These are phyloP conservation scores for Pachyrhizus erosus DNA, from an alignment of 306 rosid genomes.

Conservation along the genomic window DNA sequence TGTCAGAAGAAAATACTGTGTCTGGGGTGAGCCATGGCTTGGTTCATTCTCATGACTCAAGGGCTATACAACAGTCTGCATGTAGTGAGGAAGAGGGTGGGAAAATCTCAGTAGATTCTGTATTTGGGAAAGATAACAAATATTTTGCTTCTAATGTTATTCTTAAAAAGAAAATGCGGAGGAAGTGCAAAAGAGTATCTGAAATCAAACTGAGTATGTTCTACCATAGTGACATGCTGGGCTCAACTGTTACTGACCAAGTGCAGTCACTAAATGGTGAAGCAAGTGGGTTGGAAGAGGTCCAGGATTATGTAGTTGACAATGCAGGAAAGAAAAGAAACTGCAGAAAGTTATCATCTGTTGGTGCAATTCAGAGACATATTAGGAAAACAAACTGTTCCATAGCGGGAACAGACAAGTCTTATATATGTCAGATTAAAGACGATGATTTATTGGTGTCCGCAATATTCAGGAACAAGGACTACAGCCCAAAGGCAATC, in stretches of 20 bases:
- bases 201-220: slow-evolving; percentile 67
- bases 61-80: slow-evolving; percentile 45
- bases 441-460: slow-evolving; percentile 94
- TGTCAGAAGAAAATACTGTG: slow-evolving; percentile 48
- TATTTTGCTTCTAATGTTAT: slow-evolving; percentile 52
- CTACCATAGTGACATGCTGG: slow-evolving; percentile 48
- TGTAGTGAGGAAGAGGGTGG: slow-evolving; percentile 49
- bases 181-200: slow-evolving; percentile 85
- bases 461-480: slow-evolving; percentile 78
- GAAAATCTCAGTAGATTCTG: slow-evolving; percentile 48
- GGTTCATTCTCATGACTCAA: slow-evolving; percentile 51
- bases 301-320: slow-evolving; percentile 48
- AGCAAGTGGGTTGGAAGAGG: slow-evolving; percentile 54
- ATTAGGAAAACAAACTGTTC: slow-evolving; percentile 53
- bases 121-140: slow-evolving; percentile 48
- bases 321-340: slow-evolving; percentile 51
- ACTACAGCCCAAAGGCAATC: slow-evolving; percentile 51
- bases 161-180: slow-evolving; percentile 69
- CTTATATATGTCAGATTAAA: slow-evolving; percentile 69
- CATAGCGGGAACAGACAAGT: slow-evolving; percentile 54
- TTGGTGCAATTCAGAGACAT: slow-evolving; percentile 49
- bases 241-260: slow-evolving; percentile 54
- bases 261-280: slow-evolving; percentile 49
- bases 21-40: slow-evolving; percentile 45
- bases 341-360: slow-evolving; percentile 46